Conservation (phyloP, 2,329 filamentous ascomycete genomes). For the Penicillium sp. region DNA sequence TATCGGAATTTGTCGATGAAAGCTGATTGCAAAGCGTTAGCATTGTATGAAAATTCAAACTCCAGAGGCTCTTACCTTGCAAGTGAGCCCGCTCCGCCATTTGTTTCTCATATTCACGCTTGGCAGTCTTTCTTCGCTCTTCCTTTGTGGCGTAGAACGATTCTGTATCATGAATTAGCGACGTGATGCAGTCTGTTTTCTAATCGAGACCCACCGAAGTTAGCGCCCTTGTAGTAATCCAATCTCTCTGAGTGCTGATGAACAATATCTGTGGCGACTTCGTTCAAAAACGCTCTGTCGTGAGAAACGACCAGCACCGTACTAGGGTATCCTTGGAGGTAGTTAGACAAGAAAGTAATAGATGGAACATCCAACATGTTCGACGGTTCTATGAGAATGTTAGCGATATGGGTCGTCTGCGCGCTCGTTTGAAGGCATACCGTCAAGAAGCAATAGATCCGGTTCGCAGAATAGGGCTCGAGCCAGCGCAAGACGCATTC, state of each 20-base stretch:
- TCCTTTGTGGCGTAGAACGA: constrained; percentile 97
- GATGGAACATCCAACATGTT: constrained; percentile 99
- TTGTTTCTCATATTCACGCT: constrained; percentile 97
- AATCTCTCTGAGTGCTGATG: constrained; percentile 96
- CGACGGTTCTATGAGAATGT: constrained; percentile 69
- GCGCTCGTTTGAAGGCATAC: constrained; percentile 28
- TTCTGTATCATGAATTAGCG: constrained; percentile 49
- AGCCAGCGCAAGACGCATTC: constrained; percentile 94
- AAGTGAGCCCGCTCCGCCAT: constrained; percentile 92
- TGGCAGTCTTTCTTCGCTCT: constrained; percentile 92
- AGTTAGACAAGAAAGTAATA: constrained; percentile 95
- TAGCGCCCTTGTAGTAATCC: constrained; percentile 97
- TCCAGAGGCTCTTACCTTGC: constrained; percentile 54
- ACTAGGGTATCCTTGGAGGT: constrained; percentile 90
- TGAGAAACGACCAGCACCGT: constrained; percentile 96
- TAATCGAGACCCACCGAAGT: constrained; percentile 62
- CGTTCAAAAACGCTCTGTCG: constrained; percentile 98
- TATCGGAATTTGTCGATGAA: constrained; percentile 99
- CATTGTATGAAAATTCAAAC: not conserved
- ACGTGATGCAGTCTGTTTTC: not conserved
- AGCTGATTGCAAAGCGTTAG: constrained; percentile 42
- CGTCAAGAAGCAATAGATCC: constrained; percentile 88
- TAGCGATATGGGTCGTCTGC: constrained; percentile 10
- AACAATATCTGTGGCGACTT: constrained; percentile 98
- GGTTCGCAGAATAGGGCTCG: constrained; percentile 97